Conservation (phyloP, 345 rosid genomes). For the Brassica cretica region DNA sequence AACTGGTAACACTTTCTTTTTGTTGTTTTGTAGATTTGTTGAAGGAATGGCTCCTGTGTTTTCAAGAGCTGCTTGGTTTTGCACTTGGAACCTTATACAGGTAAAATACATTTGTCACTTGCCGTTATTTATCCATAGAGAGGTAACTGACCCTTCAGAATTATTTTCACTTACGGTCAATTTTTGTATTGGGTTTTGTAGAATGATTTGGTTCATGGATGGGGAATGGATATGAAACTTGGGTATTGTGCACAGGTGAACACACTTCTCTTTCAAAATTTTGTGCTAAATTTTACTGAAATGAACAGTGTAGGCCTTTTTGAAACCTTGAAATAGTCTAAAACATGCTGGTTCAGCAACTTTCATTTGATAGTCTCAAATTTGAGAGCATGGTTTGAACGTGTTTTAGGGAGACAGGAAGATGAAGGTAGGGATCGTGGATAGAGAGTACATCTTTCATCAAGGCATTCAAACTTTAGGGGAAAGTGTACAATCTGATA, state of each 20-base stretch:
- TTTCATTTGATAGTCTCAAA: background rate
- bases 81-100: slow-evolving; percentile 99
- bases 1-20: background rate
- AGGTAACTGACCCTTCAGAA: slow-evolving; percentile 31
- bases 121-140: background rate
- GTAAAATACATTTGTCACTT: slow-evolving; percentile 37
- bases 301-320: background rate
- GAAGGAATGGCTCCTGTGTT: slow-evolving; percentile 99
- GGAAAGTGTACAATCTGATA: slow-evolving; percentile 49
- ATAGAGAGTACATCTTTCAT: slow-evolving; percentile 85
- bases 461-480: slow-evolving; percentile 89
- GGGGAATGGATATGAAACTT: slow-evolving; percentile 99
- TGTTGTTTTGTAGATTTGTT: slow-evolving; percentile 62
- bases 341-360: background rate
- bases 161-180: background rate
- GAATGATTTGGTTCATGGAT: slow-evolving; percentile 98
- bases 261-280: background rate
- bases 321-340: background rate
- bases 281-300: background rate
- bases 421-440: slow-evolving; percentile 82
- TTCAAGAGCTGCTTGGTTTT: slow-evolving; percentile 96
- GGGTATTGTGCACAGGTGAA: slow-evolving; percentile 97
- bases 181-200: slow-evolving; percentile 35
- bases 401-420: slow-evolving; percentile 83
- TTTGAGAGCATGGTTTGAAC: background rate